Percentiles rank a stretch among this genome's conserved stretches.
Evolutionary conservation across 1,139 yeast species (phyloP).

Genomic region (Torulaspora globosa): DNA sequence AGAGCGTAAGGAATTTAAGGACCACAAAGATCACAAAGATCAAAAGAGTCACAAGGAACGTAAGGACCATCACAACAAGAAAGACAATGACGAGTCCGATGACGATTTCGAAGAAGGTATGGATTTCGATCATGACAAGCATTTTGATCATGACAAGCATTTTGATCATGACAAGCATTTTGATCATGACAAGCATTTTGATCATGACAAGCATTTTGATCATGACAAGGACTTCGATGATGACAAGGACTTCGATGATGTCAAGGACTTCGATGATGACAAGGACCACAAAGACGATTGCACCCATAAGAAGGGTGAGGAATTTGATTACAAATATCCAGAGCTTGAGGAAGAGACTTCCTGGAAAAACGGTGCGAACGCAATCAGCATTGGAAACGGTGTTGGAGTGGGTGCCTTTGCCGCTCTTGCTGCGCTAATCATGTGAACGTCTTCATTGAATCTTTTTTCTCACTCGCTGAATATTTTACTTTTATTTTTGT

Average conservation of each 20-base stretch:
- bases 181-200: not conserved
- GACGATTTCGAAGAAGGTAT: not conserved
- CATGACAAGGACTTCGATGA: not conserved
- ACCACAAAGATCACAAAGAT: not conserved
- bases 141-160: not conserved
- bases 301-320: conserved; percentile 4
- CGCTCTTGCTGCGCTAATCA: conserved; percentile 20
- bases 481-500: not conserved
- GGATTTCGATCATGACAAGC: not conserved
- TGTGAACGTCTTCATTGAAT: conserved; percentile 6
- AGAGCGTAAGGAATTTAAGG: not conserved
- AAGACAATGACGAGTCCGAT: not conserved
- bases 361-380: conserved; percentile 8
- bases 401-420: conserved; percentile 25
- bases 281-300: conserved; percentile 1
- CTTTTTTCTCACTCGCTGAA: conserved; percentile 1
- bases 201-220: not conserved
- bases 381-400: conserved; percentile 15
- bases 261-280: not conserved
- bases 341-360: conserved; percentile 1
- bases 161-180: not conserved
- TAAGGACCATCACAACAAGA: not conserved
- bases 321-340: conserved; percentile 1
- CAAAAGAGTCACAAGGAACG: too few species aligned
- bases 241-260: not conserved